Percentiles rank a stretch among this genome's conserved stretches.
Conservation (phyloP, 1,139 yeast species). For the Magnusiomyces fungicola region DNA sequence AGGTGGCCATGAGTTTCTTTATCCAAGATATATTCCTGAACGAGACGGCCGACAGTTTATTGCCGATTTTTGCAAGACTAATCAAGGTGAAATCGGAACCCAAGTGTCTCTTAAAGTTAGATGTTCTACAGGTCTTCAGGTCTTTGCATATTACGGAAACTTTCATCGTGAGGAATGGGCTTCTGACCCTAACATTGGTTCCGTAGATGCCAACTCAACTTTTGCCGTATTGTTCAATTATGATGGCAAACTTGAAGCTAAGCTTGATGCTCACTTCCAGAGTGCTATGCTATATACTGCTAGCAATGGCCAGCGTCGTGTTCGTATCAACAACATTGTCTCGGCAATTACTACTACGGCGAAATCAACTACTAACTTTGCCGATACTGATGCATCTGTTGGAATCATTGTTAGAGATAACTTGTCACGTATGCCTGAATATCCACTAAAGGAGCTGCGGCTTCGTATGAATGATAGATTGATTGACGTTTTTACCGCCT, state of each 20-base stretch:
- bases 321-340: conserved; percentile 75
- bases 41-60: conserved; percentile 65
- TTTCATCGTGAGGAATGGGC: conserved; percentile 29
- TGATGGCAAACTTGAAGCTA: conserved; percentile 68
- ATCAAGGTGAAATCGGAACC: conserved; percentile 45
- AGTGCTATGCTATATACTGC: conserved; percentile 85
- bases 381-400: conserved; percentile 76
- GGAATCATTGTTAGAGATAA: conserved; percentile 71
- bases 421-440: conserved; percentile 47
- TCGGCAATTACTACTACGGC: conserved; percentile 73
- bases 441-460: conserved; percentile 53
- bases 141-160: conserved; percentile 67
- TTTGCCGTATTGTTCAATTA: conserved; percentile 66
- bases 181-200: conserved; percentile 66
- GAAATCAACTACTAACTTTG: conserved; percentile 67
- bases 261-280: conserved; percentile 82
- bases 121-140: conserved; percentile 83
- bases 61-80: conserved; percentile 43
- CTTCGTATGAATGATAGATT: conserved; percentile 57
- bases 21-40: conserved; percentile 59
- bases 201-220: conserved; percentile 56
- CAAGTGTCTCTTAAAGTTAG: conserved; percentile 82
- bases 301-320: conserved; percentile 64
- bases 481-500: conserved; percentile 69
- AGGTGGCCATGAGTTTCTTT: conserved; percentile 64